Evolutionary conservation across 306 rosid species (phyloP).

Genomic region (barrel medic (Medicago truncatula)): DNA sequence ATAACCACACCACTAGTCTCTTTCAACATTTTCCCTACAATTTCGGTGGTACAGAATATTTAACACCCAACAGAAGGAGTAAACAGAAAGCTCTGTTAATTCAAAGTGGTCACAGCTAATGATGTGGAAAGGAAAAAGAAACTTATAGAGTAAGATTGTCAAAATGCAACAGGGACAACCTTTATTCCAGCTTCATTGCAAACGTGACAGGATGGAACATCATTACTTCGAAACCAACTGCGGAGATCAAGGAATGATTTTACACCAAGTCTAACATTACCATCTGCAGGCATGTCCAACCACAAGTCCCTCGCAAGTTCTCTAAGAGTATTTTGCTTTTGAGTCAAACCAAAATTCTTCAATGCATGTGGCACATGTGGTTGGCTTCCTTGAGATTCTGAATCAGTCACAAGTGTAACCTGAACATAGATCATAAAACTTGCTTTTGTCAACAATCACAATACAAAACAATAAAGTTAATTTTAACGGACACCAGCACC

Average conservation of each 20-base stretch:
- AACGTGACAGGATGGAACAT: slow-evolving; percentile 77
- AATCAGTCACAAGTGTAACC: slow-evolving; percentile 52
- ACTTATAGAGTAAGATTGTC: slow-evolving; percentile 4
- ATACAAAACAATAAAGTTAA: slow-evolving; percentile 14
- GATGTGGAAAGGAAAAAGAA: neutral
- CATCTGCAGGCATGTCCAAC: slow-evolving; percentile 69
- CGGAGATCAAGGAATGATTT: slow-evolving; percentile 92
- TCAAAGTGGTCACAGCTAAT: slow-evolving; percentile 23
- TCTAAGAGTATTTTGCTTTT: slow-evolving; percentile 71
- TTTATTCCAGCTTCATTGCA: slow-evolving; percentile 97
- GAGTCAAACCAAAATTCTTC: slow-evolving; percentile 63
- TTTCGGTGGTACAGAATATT: slow-evolving; percentile 12
- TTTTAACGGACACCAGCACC: neutral
- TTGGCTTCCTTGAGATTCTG: slow-evolving; percentile 62
- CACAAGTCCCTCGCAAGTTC: slow-evolving; percentile 79
- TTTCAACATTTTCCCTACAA: neutral
- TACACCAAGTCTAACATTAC: slow-evolving; percentile 77
- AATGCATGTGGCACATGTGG: slow-evolving; percentile 57
- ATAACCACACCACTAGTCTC: neutral
- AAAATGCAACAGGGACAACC: slow-evolving; percentile 56
- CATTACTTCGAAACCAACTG: slow-evolving; percentile 81
- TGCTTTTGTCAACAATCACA: slow-evolving; percentile 25
- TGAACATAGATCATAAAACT: slow-evolving; percentile 49
- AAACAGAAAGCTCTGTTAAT: slow-evolving; percentile 13
- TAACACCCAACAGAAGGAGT: slow-evolving; percentile 17